Base-by-base conservation (phyloP, 495 filamentous ascomycete genomes). In the Monascus purpureus region DNA sequence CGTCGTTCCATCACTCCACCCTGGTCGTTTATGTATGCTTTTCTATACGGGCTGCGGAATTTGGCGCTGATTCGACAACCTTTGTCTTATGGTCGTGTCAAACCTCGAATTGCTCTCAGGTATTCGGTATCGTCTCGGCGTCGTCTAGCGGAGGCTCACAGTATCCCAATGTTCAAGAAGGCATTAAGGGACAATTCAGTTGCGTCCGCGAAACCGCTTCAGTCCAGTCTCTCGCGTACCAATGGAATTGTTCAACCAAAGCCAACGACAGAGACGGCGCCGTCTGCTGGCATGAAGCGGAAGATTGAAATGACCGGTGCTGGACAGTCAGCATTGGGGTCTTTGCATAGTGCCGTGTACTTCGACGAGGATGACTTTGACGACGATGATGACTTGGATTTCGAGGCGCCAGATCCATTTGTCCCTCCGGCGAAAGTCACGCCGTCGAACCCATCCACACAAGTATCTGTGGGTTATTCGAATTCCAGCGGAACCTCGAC, bases 301-400 rank as follows among this genome's bases (percentile, higher is more conserved):
- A 65, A 65, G 42, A 47, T 63, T 20, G 61, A 65, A 16, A 49
- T 58, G 48, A 37, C 45, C 14, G 46, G 39, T 33, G 31, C 44
- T 2, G 47, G 49, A 16, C 39, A 46, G 18, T 61, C 57, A 0
- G 40, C 46, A 2, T 37, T 65, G 28, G 57, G 61, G 2, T 59
- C 61, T 11, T 47, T 65, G 19, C 61, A 65, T 36, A 59, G 39
- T 29, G 50, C 49, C 16, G 63, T 69, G 17, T 68, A 58, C 33
- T 69, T 71, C 27, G 63, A 69, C 38, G 65, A 68, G 38, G 67
- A 71, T 32, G 67, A 71, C 39, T 71, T 71, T 20, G 67, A 69
- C 17, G 61, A 68, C 40, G 65, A 69, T 36, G 41, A 53, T n/a
- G 55, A 65, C 29, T 43, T 69, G 18, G 55, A 69, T 25, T 46